These are phyloP conservation scores for Phytomonas sp. DNA, from an alignment of 208 protist species.

Conservation along the genomic window DNA sequence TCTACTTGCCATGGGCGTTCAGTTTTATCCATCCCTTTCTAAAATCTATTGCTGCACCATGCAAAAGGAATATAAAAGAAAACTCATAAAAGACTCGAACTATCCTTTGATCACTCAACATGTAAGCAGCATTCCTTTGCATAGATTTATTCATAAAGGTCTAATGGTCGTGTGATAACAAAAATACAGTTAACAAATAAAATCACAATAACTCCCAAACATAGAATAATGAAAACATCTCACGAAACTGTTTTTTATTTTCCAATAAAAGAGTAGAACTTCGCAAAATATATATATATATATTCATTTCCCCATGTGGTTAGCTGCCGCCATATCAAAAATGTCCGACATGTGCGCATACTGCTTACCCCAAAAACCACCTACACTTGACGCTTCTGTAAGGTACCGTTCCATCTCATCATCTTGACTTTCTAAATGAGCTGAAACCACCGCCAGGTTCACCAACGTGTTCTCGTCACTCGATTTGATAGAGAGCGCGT, in stretches of 20 bases:
- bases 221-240: background rate
- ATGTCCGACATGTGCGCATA: conserved; percentile 11
- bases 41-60: no score
- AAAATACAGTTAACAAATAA: background rate
- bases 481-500: conserved; percentile 56
- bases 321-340: background rate
- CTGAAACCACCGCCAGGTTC: conserved; percentile 65
- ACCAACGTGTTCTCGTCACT: conserved; percentile 65
- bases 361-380: conserved; percentile 28
- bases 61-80: no score
- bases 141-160: background rate
- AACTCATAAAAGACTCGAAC: no score
- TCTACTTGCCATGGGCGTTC: no score
- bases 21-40: no score
- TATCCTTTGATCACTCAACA: no score
- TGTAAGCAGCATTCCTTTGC: background rate
- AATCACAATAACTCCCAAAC: conserved; percentile 1
- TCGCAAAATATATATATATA: conserved; percentile 2
- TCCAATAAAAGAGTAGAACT: conserved; percentile 3
- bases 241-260: background rate
- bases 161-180: background rate
- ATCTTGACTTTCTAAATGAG: conserved; percentile 36
- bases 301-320: background rate
- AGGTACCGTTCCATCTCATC: conserved; percentile 54
- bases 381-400: conserved; percentile 26